A percentile compares a stretch with the other conserved stretches of the same genome.
Conservation (phyloP, 164 flowering plant genomes). For the Santalum album region DNA sequence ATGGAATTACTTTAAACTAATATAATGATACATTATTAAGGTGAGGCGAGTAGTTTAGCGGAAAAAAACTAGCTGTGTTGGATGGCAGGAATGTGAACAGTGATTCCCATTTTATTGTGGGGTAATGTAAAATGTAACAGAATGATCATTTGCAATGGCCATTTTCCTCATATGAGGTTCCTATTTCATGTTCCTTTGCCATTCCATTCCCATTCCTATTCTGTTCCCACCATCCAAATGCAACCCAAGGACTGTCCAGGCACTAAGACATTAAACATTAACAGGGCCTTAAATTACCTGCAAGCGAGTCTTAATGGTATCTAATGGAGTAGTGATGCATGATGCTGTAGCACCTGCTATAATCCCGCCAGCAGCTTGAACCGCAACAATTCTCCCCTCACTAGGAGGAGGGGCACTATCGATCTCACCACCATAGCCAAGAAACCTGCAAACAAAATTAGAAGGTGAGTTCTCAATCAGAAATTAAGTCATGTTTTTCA, state of each 20-base stretch:
- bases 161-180: too few species aligned
- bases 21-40: too few species aligned
- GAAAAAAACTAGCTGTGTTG: too few species aligned
- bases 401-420: conserved; percentile 50
- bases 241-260: neutral
- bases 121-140: too few species aligned
- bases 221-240: too few species aligned
- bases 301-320: conserved; percentile 92
- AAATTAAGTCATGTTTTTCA: neutral
- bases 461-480: neutral
- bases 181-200: too few species aligned
- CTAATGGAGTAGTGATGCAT: conserved; percentile 85
- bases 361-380: conserved; percentile 88
- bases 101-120: too few species aligned
- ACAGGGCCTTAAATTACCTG: conserved; percentile 44
- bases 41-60: too few species aligned
- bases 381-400: conserved; percentile 35
- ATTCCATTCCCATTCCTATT: too few species aligned
- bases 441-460: conserved; percentile 26
- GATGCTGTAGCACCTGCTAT: conserved; percentile 88
- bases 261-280: neutral
- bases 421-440: conserved; percentile 41
- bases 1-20: too few species aligned
- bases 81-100: too few species aligned
- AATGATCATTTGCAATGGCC: too few species aligned